phyloP scores from a whole-genome alignment of 345 rosid genomes.

The Linum trigynum region DNA sequence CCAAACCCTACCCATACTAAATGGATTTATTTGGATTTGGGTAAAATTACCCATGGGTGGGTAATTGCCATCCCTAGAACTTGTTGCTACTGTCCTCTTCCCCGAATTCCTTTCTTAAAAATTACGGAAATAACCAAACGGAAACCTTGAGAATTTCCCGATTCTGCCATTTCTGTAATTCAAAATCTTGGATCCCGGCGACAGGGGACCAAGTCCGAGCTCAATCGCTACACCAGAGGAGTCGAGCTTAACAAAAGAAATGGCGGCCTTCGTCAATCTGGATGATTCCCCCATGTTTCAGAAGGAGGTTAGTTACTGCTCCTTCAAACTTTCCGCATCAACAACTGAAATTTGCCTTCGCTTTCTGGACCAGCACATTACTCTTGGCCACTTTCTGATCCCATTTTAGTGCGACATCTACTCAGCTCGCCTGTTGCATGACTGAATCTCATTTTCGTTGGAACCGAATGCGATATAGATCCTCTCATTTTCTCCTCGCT shows the following conservation, averaged over 20 bases:
- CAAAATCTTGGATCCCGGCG: background rate
- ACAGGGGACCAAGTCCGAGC: background rate
- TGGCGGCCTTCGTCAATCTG: slow-evolving; percentile 51
- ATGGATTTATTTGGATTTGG: too few species aligned
- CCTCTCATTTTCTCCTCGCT: background rate
- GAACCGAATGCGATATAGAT: background rate
- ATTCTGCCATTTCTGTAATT: background rate
- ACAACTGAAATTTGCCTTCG: background rate
- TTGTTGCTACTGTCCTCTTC: too few species aligned
- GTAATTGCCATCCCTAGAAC: too few species aligned
- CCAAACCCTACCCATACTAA: too few species aligned
- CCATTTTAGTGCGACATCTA: too few species aligned
- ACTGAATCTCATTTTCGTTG: background rate
- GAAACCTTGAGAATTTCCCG: background rate
- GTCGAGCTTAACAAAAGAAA: slow-evolving; percentile 9
- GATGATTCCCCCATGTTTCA: slow-evolving; percentile 76
- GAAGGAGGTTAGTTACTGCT: slow-evolving; percentile 37
- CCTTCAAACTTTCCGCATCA: background rate
- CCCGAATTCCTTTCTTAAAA: background rate
- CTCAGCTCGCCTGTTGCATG: too few species aligned
- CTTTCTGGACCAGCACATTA: background rate
- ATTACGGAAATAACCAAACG: background rate
- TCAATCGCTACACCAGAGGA: background rate
- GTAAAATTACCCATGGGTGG: too few species aligned
- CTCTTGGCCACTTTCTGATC: too few species aligned